Evolutionary conservation across 345 rosid genomes (phyloP).

Genomic region (Hirschfeldia incana): DNA sequence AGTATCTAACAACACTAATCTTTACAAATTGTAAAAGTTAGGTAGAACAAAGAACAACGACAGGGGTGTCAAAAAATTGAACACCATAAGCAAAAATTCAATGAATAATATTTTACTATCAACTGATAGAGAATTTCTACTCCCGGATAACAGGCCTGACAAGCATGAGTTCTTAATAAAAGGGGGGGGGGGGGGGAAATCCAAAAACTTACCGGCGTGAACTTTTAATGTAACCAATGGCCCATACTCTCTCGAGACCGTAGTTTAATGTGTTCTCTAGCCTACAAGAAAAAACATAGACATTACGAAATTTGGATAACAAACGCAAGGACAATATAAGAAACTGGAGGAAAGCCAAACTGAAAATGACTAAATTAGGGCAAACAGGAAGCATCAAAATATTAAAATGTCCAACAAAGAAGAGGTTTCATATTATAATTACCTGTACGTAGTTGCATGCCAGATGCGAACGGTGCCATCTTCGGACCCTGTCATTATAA

Average conservation of each 20-base stretch:
- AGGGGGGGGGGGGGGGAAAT: neutral
- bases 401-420: neutral
- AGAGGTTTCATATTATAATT: neutral
- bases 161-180: slow-evolving; percentile 7
- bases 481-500: neutral
- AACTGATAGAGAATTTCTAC: slow-evolving; percentile 13
- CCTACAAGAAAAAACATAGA: slow-evolving; percentile 47
- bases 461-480: neutral
- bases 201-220: slow-evolving; percentile 73
- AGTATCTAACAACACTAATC: slow-evolving; percentile 10
- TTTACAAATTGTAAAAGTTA: slow-evolving; percentile 14
- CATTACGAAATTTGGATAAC: slow-evolving; percentile 9
- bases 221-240: slow-evolving; percentile 77
- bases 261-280: slow-evolving; percentile 38
- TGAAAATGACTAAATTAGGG: neutral
- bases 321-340: slow-evolving; percentile 1
- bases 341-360: neutral
- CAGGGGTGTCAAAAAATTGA: neutral
- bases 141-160: slow-evolving; percentile 3
- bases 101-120: neutral
- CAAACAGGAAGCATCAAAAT: neutral
- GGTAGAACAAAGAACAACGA: no score
- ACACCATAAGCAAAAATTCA: no score
- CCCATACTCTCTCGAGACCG: slow-evolving; percentile 34
- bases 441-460: neutral